These are phyloP conservation scores for Chiua virens DNA, from an alignment of 768 basidiomycete species.

Conservation along the genomic window DNA sequence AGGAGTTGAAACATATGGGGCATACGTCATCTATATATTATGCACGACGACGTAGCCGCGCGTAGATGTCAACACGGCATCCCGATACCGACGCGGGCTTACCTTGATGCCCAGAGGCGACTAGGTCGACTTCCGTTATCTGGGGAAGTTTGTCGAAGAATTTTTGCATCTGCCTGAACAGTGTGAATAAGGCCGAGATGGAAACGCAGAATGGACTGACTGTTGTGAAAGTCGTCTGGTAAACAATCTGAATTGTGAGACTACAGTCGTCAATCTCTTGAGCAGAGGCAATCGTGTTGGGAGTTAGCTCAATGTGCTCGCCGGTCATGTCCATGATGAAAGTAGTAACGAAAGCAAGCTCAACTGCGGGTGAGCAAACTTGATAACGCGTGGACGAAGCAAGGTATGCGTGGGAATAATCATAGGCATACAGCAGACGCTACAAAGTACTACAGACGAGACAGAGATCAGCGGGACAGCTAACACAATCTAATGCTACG, in stretches of 20 bases:
- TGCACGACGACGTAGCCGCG: not conserved
- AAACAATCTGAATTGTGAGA: constrained; percentile 31
- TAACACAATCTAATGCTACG: constrained; percentile 21
- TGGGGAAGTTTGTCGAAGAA: constrained; percentile 48
- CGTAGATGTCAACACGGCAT: not conserved
- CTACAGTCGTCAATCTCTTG: constrained; percentile 32
- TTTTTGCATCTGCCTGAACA: constrained; percentile 34
- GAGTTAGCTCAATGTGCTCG: constrained; percentile 10
- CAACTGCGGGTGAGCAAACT: too few species aligned
- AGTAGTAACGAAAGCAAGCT: too few species aligned
- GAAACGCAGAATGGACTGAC: constrained; percentile 12
- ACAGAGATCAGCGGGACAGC: constrained; percentile 31
- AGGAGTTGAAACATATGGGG: constrained; percentile 73
- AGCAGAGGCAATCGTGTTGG: constrained; percentile 14
- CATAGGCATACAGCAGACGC: constrained; percentile 20
- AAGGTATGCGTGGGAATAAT: constrained; percentile 29
- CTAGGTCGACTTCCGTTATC: constrained; percentile 50
- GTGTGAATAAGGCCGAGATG: constrained; percentile 6
- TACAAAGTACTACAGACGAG: constrained; percentile 24
- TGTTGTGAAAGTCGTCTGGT: constrained; percentile 27
- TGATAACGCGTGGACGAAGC: not conserved
- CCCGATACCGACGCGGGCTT: not conserved
- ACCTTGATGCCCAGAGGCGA: constrained; percentile 49
- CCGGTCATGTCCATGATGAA: constrained; percentile 20
- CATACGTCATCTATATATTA: constrained; percentile 60